phyloP scores from a whole-genome alignment of 2,329 filamentous ascomycete genomes.

The Penicillium sp. region DNA sequence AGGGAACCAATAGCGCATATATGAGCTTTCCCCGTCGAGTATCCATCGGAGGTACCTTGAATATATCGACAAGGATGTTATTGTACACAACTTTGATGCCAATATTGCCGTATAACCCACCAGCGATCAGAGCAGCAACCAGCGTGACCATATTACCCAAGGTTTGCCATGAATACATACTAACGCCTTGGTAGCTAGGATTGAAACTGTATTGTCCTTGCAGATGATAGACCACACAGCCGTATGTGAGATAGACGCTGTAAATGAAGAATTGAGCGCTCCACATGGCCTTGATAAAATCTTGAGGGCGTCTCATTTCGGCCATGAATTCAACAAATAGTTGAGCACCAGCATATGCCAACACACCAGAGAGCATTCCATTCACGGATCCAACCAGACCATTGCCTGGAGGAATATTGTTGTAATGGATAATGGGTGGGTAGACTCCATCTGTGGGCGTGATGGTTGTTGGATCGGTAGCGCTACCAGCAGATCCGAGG shows the following conservation, averaged over 20 bases:
- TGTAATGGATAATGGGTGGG: conserved; percentile 44
- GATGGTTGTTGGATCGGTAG: conserved; percentile 27
- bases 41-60: conserved; percentile 45
- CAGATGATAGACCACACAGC: conserved; percentile 52
- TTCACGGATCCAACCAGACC: conserved; percentile 52
- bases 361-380: conserved; percentile 60
- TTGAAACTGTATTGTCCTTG: conserved; percentile 53
- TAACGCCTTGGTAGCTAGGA: conserved; percentile 28
- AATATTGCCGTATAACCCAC: conserved; percentile 46
- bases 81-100: conserved; percentile 52
- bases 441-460: conserved; percentile 34
- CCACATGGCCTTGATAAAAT: conserved; percentile 55
- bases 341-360: conserved; percentile 63
- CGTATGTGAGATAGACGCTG: conserved; percentile 53
- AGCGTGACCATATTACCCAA: conserved; percentile 36
- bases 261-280: conserved; percentile 55
- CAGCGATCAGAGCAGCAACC: conserved; percentile 40
- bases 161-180: conserved; percentile 39
- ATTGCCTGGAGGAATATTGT: conserved; percentile 45
- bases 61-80: conserved; percentile 48
- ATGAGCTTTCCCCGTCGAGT: conserved; percentile 44
- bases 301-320: conserved; percentile 54
- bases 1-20: conserved; percentile 41
- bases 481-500: conserved; percentile 33
- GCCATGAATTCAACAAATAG: conserved; percentile 63